These are phyloP conservation scores for Coriolopsis trogii DNA, from an alignment of 1,284 basidiomycete genomes.

Conservation along the genomic window DNA sequence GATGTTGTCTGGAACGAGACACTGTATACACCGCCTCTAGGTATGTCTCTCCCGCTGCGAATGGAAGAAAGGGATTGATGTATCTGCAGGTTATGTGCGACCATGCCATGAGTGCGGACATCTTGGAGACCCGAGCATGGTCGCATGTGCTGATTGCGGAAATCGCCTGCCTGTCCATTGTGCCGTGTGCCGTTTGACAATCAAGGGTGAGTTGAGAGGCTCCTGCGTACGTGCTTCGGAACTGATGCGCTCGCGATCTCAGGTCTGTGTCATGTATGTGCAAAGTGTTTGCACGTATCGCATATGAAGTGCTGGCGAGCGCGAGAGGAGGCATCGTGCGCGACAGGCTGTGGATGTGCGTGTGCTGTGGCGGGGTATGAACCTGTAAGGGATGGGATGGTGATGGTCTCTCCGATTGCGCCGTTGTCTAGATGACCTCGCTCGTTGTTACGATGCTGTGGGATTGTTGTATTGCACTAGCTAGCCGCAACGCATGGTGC, in stretches of 20 bases:
- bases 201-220: conserved; percentile 59
- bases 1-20: conserved; percentile 34
- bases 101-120: conserved; percentile 34
- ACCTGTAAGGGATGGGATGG: conserved; percentile 13
- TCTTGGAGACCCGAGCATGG: conserved; percentile 13
- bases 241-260: not conserved
- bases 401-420: conserved; percentile 17
- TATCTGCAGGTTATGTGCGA: conserved; percentile 35
- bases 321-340: conserved; percentile 26
- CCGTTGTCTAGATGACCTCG: not conserved
- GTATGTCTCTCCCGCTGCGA: conserved; percentile 7
- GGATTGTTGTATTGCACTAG: too few species aligned
- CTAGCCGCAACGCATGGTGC: too few species aligned
- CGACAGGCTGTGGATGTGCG: conserved; percentile 34
- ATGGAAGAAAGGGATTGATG: not conserved
- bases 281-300: conserved; percentile 31
- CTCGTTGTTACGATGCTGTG: too few species aligned
- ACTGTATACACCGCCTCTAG: conserved; percentile 37
- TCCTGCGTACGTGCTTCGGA: not conserved
- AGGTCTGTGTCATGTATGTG: conserved; percentile 33
- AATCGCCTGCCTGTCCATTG: conserved; percentile 55
- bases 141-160: conserved; percentile 52
- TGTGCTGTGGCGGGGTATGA: conserved; percentile 22
- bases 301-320: conserved; percentile 32
- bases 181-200: conserved; percentile 76